A percentile compares a stretch with the other conserved stretches of the same genome.
Conservation (phyloP, 2,329 filamentous ascomycete genomes). For the Paramyrothecium sp. region DNA sequence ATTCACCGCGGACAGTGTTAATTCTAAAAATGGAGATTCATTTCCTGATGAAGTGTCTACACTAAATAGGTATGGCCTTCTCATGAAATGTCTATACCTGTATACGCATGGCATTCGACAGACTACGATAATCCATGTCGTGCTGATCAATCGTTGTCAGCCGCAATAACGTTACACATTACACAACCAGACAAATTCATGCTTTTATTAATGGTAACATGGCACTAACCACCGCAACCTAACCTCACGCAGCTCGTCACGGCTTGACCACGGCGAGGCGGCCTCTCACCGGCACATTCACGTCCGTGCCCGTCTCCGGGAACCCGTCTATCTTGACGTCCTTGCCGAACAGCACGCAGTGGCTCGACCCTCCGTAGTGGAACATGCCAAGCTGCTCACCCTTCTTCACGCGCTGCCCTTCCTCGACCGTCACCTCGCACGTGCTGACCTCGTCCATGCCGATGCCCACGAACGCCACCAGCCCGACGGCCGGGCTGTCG, state of each 20-base stretch:
- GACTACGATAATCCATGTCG: too few relatives aligned
- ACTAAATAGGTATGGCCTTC: too few relatives aligned
- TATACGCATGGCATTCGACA: too few relatives aligned
- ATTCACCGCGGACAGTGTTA: too few relatives aligned
- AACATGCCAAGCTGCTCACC: conserved; percentile 77
- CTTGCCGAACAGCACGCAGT: conserved; percentile 66
- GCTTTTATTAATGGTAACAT: too few relatives aligned
- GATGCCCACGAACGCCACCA: conserved; percentile 69
- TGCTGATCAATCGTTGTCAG: too few relatives aligned
- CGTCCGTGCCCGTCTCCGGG: conserved; percentile 29
- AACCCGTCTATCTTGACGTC: conserved; percentile 46
- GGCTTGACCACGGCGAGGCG: conserved; percentile 30
- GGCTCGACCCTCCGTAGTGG: conserved; percentile 73
- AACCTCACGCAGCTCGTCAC: not conserved
- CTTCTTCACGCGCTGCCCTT: conserved; percentile 65
- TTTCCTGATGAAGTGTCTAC: too few relatives aligned
- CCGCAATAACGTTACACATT: too few relatives aligned
- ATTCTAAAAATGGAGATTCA: too few relatives aligned
- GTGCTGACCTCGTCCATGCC: conserved; percentile 78
- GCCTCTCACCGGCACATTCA: conserved; percentile 38
- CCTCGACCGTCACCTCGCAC: conserved; percentile 67
- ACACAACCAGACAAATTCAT: too few relatives aligned
- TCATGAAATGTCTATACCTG: too few relatives aligned
- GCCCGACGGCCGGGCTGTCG: conserved; percentile 60
- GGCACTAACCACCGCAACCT: too few relatives aligned